Conservation (phyloP, 2,329 filamentous ascomycete species). For the Tolypocladium amazonense region DNA sequence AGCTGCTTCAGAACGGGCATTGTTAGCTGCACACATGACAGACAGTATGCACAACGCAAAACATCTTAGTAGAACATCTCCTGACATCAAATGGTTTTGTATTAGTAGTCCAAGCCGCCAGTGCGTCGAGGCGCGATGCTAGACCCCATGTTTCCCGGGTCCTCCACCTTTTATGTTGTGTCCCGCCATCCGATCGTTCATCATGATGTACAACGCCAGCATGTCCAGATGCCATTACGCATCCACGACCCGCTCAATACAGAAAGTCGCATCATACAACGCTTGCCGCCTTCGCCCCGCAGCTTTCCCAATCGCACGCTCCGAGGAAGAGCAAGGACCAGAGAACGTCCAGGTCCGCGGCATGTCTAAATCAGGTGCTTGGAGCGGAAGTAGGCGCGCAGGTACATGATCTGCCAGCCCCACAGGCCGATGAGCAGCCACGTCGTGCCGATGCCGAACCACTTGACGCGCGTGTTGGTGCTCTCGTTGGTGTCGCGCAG, state of each 20-base stretch:
- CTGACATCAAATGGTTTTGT: not conserved
- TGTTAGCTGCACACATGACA: not conserved
- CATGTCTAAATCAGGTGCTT: conserved; percentile 27
- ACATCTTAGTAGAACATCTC: no score
- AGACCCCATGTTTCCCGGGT: not conserved
- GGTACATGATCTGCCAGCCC: conserved; percentile 95
- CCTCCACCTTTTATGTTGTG: not conserved
- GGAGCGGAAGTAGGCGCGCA: conserved; percentile 87
- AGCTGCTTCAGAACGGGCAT: not conserved
- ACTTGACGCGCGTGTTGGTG: conserved; percentile 97
- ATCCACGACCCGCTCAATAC: not conserved
- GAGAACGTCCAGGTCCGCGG: not conserved
- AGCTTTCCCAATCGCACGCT: not conserved
- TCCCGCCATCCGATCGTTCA: conserved; percentile 18
- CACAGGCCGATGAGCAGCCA: conserved; percentile 81
- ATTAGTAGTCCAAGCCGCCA: not conserved
- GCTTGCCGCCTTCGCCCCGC: not conserved
- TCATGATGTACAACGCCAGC: conserved; percentile 15
- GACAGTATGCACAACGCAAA: not conserved
- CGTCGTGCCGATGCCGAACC: conserved; percentile 93
- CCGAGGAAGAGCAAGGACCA: not conserved
- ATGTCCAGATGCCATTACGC: conserved; percentile 1
- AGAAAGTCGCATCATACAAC: not conserved
- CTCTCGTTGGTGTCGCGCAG: conserved; percentile 98
- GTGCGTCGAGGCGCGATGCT: not conserved